phyloP scores from a whole-genome alignment of 805 yeast species.

The Lipomyces spencermartinsiae region DNA sequence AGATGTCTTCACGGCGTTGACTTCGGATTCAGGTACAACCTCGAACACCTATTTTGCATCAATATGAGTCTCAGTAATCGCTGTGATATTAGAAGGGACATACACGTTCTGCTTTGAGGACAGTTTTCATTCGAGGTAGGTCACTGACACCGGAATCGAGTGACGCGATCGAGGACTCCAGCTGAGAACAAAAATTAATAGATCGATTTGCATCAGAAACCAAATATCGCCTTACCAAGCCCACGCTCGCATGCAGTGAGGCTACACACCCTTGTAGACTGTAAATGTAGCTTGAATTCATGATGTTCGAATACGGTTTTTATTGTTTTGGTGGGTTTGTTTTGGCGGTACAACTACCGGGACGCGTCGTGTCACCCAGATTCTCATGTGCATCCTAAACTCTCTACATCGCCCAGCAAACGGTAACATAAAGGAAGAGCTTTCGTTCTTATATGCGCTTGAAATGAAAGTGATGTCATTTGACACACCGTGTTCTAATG shows the following conservation, averaged over 20 bases:
- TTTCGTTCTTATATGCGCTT: no score
- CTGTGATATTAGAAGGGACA: background rate
- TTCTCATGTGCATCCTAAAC: background rate
- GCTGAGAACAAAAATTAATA: conserved; percentile 11
- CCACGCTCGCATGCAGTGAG: conserved; percentile 28
- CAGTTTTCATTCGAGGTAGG: conserved; percentile 39
- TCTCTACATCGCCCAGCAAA: background rate
- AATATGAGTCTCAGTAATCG: background rate
- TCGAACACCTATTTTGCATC: conserved; percentile 39
- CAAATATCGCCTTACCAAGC: conserved; percentile 20
- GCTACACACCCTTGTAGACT: conserved; percentile 38
- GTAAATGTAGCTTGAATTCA: conserved; percentile 33
- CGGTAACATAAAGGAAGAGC: no score
- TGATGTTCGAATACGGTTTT: background rate
- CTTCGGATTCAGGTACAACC: conserved; percentile 43
- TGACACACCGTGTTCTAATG: background rate
- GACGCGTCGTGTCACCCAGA: background rate
- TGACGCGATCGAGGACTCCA: conserved; percentile 29
- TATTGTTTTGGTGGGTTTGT: background rate
- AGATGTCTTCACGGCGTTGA: conserved; percentile 37
- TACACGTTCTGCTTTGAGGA: conserved; percentile 37
- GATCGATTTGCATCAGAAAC: background rate
- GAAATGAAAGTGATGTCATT: background rate
- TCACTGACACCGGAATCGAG: conserved; percentile 34
- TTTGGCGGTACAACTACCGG: background rate